Evolutionary conservation across 495 filamentous ascomycete genomes (phyloP).

Genomic region (Aspergillus ellipticus): DNA sequence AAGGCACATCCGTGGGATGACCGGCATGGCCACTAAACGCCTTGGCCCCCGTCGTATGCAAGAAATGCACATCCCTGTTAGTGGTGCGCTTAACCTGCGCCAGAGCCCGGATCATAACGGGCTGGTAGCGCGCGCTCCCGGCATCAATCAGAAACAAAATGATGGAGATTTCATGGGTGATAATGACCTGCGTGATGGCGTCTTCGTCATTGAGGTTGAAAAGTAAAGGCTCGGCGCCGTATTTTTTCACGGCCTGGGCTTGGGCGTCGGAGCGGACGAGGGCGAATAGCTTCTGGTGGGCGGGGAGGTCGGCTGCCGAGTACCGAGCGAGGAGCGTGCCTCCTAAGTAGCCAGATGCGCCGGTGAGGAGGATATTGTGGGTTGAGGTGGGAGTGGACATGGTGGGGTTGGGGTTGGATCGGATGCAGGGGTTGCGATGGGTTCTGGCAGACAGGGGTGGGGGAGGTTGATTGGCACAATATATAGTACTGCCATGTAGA

Average conservation of each 20-base stretch:
- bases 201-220: slow-evolving; percentile 29
- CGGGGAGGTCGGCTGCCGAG: slow-evolving; percentile 29
- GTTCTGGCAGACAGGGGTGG: too few species aligned
- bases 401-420: too few species aligned
- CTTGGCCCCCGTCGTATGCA: slow-evolving; percentile 40
- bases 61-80: slow-evolving; percentile 38
- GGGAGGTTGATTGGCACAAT: too few species aligned
- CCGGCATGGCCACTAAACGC: slow-evolving; percentile 32
- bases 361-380: slow-evolving; percentile 47
- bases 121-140: slow-evolving; percentile 11
- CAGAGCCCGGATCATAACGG: slow-evolving; percentile 38
- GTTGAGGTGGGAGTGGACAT: slow-evolving; percentile 9
- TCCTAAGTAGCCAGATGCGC: slow-evolving; percentile 50
- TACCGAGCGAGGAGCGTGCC: slow-evolving; percentile 44
- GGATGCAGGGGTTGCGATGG: background rate
- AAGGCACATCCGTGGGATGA: slow-evolving; percentile 22
- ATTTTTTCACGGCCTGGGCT: slow-evolving; percentile 36
- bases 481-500: too few species aligned
- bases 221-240: slow-evolving; percentile 38
- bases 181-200: slow-evolving; percentile 26
- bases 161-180: slow-evolving; percentile 40
- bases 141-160: slow-evolving; percentile 42
- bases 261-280: slow-evolving; percentile 42
- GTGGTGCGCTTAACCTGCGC: slow-evolving; percentile 35
- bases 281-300: slow-evolving; percentile 39